Percentiles rank a stretch among this genome's conserved stretches.
These are phyloP conservation scores for Atkinsonella texensis DNA, from an alignment of 2,329 filamentous ascomycete genomes.

Conservation along the genomic window DNA sequence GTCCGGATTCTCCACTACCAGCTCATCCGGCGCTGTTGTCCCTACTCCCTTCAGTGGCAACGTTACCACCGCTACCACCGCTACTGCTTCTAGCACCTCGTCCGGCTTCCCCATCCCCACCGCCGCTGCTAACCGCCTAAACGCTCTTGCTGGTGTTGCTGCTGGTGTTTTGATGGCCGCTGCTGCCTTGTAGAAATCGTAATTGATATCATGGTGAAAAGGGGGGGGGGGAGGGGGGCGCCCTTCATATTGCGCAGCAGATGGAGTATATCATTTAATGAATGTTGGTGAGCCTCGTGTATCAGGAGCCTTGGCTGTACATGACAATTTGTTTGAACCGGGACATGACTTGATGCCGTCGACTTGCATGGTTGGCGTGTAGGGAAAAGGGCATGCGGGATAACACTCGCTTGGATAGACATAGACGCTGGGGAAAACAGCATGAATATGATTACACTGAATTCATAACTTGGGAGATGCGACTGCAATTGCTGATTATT, in stretches of 20 bases:
- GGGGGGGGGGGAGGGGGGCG: not conserved
- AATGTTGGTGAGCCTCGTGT: not conserved
- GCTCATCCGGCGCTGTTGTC: constrained; percentile 4
- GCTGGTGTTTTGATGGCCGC: constrained; percentile 19
- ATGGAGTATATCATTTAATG: not conserved
- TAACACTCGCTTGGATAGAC: not conserved
- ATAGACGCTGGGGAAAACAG: not conserved
- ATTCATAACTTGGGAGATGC: not conserved
- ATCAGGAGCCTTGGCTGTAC: not conserved
- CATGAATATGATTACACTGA: not conserved
- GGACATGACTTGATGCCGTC: not conserved
- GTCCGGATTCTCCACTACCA: not conserved
- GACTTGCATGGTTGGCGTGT: not conserved
- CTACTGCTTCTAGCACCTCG: not conserved
- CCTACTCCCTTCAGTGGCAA: not conserved
- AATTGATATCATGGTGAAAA: too few species aligned
- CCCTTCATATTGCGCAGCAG: not conserved
- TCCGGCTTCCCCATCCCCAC: not conserved
- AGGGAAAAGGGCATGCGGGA: not conserved
- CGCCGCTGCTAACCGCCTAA: constrained; percentile 14
- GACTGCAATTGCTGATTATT: not conserved
- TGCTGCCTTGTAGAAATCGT: constrained; percentile 16
- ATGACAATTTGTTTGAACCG: not conserved
- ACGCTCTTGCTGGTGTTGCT: constrained; percentile 20
- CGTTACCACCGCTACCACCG: not conserved